Base-by-base conservation (phyloP, 2,329 filamentous ascomycete species). In the Aspergillus spinulosporus region DNA sequence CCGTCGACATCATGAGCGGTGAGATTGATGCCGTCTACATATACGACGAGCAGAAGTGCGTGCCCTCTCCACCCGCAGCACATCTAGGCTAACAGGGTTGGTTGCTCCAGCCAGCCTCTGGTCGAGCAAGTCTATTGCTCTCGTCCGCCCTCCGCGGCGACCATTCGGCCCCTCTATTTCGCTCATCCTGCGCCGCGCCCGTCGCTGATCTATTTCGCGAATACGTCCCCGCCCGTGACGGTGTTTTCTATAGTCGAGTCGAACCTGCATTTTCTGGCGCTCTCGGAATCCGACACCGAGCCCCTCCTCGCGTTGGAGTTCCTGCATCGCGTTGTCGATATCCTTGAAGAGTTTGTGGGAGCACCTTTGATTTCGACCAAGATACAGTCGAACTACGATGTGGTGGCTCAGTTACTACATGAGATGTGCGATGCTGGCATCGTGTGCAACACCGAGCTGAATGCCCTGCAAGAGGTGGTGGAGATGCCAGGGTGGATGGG, bases 371-470 rank as follows among this genome's bases (percentile, higher is more conserved):
- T 97, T 56, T 88, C 92, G 15, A 84, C 83, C 69, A 96, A 94
- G 78, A 88, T 99, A 62, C 92, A 97, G 74, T 83, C 81, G 64
- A 92, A 86, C 74, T 97, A 97, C 75, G 90, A 97, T 84, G 88
- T 97, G 29, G 89, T 95, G 34, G 92, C 92, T 14, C 94, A 99
- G 76, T 78, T 99, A 28, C 81, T 97, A 57, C 90, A 87, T 59
- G 94, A 99, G 76, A 96, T 99, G 89, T 97, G 94, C 72, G 94
- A 99, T 79, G 90, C 87, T 40, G 94, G 94, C 12, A 83, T 87
- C n/a, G 83, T 97, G 36, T 89, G 84, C 68, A 96, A 91, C 55
- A 97, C 93, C 1, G 94, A 99, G 73, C 89, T 90, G 7, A 97
- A 99, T 78, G 90, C 92, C 15, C 76, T 99, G 67, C 84, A 91